Evolutionary conservation across 306 rosid species (phyloP).

Genomic region (Gillenia trifoliata): DNA sequence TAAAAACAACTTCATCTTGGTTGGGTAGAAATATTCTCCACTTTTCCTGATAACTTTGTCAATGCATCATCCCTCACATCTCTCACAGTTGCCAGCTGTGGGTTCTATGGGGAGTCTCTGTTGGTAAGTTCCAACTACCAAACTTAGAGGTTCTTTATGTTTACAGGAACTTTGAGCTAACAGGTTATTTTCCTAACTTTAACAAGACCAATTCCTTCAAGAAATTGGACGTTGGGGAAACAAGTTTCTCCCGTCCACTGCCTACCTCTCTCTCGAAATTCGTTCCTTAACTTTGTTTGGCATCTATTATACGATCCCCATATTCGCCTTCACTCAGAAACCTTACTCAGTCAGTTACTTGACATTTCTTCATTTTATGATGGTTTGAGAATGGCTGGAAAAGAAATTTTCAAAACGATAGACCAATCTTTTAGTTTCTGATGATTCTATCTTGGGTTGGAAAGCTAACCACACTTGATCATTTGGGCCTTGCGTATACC

Average conservation of each 20-base stretch:
- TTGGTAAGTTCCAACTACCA: not conserved
- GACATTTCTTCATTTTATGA: not conserved
- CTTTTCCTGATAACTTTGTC: slow-evolving; percentile 1
- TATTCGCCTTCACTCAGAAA: slow-evolving; percentile 30
- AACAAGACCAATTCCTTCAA: slow-evolving; percentile 5
- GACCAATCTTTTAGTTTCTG: not conserved
- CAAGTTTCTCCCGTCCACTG: slow-evolving; percentile 24
- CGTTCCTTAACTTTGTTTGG: not conserved
- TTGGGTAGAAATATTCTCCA: not conserved
- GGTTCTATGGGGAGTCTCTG: not conserved
- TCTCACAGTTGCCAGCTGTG: accelerated
- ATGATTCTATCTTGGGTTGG: slow-evolving; percentile 1
- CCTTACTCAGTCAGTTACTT: not conserved
- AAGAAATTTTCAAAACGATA: too few relatives aligned
- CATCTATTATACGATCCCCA: not conserved
- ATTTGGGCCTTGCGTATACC: not conserved
- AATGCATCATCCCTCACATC: slow-evolving; percentile 19
- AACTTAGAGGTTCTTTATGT: slow-evolving; percentile 1
- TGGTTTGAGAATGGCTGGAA: accelerated
- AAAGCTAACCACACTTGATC: not conserved
- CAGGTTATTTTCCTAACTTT: slow-evolving; percentile 32
- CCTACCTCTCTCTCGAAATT: slow-evolving; percentile 25
- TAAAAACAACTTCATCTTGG: not conserved
- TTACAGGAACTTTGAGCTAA: not conserved
- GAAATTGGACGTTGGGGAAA: not conserved